These are phyloP conservation scores for Leishmania mexicana DNA, from an alignment of 208 protist species.

Conservation along the genomic window DNA sequence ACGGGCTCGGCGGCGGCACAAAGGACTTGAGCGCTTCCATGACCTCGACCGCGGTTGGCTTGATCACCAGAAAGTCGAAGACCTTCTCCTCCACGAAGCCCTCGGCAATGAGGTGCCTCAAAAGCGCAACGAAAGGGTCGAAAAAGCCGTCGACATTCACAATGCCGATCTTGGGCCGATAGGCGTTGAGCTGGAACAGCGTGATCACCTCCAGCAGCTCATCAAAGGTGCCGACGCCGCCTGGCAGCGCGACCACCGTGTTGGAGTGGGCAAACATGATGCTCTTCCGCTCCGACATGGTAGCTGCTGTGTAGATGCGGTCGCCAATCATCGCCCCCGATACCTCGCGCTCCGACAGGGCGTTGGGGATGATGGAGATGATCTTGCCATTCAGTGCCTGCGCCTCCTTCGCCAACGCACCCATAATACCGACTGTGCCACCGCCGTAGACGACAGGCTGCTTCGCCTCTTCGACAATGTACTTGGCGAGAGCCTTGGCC, in stretches of 20 bases:
- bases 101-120: conserved; percentile 61
- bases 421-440: conserved; percentile 82
- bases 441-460: conserved; percentile 78
- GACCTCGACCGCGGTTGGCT: conserved; percentile 45
- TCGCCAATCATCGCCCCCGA: conserved; percentile 58
- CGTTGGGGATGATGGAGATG: conserved; percentile 61
- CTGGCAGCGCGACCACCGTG: conserved; percentile 74
- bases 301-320: conserved; percentile 60
- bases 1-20: conserved; percentile 34
- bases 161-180: conserved; percentile 73
- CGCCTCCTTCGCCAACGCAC: conserved; percentile 48
- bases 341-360: conserved; percentile 62
- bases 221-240: conserved; percentile 85
- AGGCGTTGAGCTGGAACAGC: conserved; percentile 79
- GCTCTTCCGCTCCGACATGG: conserved; percentile 87
- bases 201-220: conserved; percentile 85
- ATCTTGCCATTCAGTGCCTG: conserved; percentile 41
- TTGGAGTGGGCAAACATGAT: conserved; percentile 81
- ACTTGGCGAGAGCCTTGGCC: conserved; percentile 47
- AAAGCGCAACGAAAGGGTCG: conserved; percentile 56
- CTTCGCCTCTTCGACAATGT: conserved; percentile 38
- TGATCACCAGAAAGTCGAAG: conserved; percentile 50
- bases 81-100: conserved; percentile 60
- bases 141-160: conserved; percentile 78
- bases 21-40: conserved; percentile 53